Evolutionary conservation across 1,139 yeast genomes (phyloP), one percentile per base, ranked within the genome.

Genomic region (Casaregolazyma lundiana): DNA sequence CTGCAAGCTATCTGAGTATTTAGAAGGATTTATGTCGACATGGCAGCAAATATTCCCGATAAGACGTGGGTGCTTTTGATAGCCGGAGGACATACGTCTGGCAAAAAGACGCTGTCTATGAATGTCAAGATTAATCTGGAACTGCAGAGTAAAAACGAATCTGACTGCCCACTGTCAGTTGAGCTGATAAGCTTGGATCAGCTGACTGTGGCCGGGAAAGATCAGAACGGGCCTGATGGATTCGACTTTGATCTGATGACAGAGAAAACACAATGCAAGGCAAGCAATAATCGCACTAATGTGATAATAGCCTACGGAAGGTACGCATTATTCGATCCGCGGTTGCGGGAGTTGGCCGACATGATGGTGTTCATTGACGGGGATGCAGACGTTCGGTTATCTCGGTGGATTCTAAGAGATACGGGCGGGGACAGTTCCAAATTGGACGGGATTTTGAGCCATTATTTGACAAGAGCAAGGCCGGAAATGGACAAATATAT

Each of bases 321-420:
- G 30, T 89, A 89, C 60, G 94, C 96, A 0, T 70, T 90, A 35
- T 84, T 80, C 59, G 83, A 87, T 60, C 68, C 69, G 43, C 71
- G 70, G 26, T 64, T 90, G n/a, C 67, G 86, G 37, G 70, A 71
- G 3, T 56, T 75, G 61, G 80, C 92, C 0, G 72, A 79, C 2
- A 71, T 89, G 57, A 83, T 80, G 58, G 80, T 89, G 2, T 90
- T 83, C 59, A 73, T 89, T n/a, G 94, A 86, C 56, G 77, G 90
- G 53, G 97, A 90, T 62, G 80, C 94, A 1, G 97, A 90, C 62
- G 79, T 86, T 4, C 69, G 97, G 50, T 68, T 90, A 40, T 82
- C 87, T 13, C 75, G 95, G 52, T 80, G 92, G 86, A 84, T 66
- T 38, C 46, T 65, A 41, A 52, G 65, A 30, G 70, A 67, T 43